A percentile compares a stretch with the other conserved stretches of the same genome.
Conservation (phyloP, 768 basidiomycete genomes). For the Lactarius sp. region DNA sequence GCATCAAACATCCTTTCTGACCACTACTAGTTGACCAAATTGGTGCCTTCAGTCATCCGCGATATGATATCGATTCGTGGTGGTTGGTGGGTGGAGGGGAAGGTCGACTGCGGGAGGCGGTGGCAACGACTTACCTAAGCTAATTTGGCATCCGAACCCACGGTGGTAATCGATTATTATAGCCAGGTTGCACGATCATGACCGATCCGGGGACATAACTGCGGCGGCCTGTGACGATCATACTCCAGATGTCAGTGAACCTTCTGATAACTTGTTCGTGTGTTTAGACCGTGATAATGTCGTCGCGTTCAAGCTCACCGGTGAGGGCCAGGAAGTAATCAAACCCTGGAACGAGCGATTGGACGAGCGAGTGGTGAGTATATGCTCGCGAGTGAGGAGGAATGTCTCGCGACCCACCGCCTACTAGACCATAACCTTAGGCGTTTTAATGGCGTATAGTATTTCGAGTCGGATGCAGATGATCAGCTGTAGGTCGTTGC, state of each 20-base stretch:
- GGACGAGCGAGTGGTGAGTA: conserved; percentile 61
- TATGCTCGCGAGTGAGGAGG: background rate
- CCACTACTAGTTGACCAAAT: too few species aligned
- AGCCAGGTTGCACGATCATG: conserved; percentile 52
- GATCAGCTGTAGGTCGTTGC: conserved; percentile 65
- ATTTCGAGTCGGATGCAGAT: conserved; percentile 83
- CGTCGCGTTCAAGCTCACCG: conserved; percentile 67
- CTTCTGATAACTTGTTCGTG: conserved; percentile 64
- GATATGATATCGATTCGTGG: too few species aligned
- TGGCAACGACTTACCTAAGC: too few species aligned
- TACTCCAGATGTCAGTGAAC: conserved; percentile 45
- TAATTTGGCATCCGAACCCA: too few species aligned
- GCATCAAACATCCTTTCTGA: too few species aligned
- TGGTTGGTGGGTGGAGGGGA: too few species aligned
- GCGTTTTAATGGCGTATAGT: conserved; percentile 41
- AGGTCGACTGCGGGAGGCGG: too few species aligned
- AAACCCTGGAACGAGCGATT: conserved; percentile 83
- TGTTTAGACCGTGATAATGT: conserved; percentile 80
- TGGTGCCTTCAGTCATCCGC: too few species aligned
- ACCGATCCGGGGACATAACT: conserved; percentile 38
- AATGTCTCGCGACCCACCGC: background rate
- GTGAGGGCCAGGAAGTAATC: conserved; percentile 53
- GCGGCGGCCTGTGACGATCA: conserved; percentile 53
- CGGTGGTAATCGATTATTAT: too few species aligned
- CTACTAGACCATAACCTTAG: background rate